Conservation (phyloP, 2,329 filamentous ascomycete genomes). For the Botryotinia narcissicola region DNA sequence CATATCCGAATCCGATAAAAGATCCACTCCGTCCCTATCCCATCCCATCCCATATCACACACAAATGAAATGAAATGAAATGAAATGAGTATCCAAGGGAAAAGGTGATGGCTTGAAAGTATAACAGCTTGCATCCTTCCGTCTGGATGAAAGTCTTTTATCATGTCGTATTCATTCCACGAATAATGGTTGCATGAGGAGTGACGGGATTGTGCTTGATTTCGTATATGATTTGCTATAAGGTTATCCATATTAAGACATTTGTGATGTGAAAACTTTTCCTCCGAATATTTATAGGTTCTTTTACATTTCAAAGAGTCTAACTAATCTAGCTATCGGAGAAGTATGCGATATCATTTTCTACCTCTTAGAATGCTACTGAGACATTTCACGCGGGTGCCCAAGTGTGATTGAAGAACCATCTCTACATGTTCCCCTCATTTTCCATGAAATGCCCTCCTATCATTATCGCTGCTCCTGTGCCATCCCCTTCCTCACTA, state of each 20-base stretch:
- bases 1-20: background rate
- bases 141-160: background rate
- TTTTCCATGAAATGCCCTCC: background rate
- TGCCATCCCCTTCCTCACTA: background rate
- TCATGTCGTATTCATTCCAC: constrained; percentile 17
- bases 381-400: background rate
- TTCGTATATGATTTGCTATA: constrained; percentile 13
- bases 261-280: constrained; percentile 7
- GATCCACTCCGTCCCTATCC: background rate
- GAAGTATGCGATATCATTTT: background rate
- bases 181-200: constrained; percentile 7
- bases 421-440: background rate
- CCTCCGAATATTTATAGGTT: background rate
- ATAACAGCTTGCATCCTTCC: constrained; percentile 3
- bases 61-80: background rate
- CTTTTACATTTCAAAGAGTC: background rate
- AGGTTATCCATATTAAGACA: background rate
- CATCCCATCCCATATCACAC: background rate
- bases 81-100: background rate
- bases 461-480: constrained; percentile 17
- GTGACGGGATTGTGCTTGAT: constrained; percentile 14
- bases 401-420: constrained; percentile 13
- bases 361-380: background rate
- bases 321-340: background rate
- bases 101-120: background rate